These are phyloP conservation scores for Xylariomycetidae sp. DNA, from an alignment of 2,329 filamentous ascomycete genomes.

Conservation along the genomic window DNA sequence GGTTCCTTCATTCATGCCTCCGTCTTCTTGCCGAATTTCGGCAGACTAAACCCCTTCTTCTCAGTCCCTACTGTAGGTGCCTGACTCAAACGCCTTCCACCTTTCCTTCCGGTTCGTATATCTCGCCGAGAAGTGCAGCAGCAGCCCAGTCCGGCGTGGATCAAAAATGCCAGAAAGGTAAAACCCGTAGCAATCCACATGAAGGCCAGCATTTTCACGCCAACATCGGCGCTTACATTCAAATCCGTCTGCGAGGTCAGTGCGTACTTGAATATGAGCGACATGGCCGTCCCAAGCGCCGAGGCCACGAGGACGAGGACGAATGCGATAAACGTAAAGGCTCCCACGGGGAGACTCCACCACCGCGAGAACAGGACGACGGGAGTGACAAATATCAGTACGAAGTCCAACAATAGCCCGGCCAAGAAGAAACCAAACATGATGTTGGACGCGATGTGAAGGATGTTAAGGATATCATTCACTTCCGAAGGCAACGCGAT, in stretches of 20 bases:
- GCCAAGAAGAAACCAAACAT: constrained; percentile 89
- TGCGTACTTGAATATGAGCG: constrained; percentile 73
- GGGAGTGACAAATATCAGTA: constrained; percentile 65
- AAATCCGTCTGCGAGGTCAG: constrained; percentile 67
- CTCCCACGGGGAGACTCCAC: constrained; percentile 62
- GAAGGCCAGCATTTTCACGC: constrained; percentile 73
- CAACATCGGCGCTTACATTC: constrained; percentile 70
- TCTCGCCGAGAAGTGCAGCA: constrained; percentile 61
- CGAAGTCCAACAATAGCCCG: constrained; percentile 62
- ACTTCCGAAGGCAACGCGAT: constrained; percentile 76
- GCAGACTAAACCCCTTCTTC: constrained; percentile 5
- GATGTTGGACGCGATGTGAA: constrained; percentile 69
- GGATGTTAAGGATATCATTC: constrained; percentile 66
- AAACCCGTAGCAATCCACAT: constrained; percentile 80
- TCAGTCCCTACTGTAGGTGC: not conserved
- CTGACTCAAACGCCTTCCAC: constrained; percentile 14
- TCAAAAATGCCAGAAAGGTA: constrained; percentile 62
- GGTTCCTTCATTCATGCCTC: no score
- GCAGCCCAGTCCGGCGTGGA: constrained; percentile 75
- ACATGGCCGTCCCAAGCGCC: constrained; percentile 77
- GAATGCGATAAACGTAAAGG: constrained; percentile 64
- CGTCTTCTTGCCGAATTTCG: constrained; percentile 7
- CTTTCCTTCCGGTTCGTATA: constrained; percentile 35
- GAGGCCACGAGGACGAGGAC: constrained; percentile 66
- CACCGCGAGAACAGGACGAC: constrained; percentile 49